Conservation (phyloP, 2,329 filamentous ascomycete species). For the Cytospora schulzeri region DNA sequence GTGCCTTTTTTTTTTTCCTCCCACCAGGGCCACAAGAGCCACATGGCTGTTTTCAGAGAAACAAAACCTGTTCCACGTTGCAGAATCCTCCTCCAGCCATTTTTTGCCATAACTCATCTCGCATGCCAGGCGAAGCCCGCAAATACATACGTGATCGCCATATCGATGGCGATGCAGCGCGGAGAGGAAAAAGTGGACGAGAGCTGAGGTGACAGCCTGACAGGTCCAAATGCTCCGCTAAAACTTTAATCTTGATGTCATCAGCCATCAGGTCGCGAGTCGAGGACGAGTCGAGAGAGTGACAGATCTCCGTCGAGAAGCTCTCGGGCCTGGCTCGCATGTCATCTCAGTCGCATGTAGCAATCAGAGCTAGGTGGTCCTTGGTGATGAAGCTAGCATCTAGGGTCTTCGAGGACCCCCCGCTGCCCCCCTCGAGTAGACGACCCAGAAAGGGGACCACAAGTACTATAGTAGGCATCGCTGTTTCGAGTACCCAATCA, state of each 20-base stretch:
- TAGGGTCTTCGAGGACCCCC: not conserved
- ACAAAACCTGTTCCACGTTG: not conserved
- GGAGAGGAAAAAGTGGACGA: not conserved
- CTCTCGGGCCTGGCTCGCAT: too few species aligned
- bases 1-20: too few species aligned
- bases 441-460: not conserved
- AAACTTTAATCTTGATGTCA: constrained; percentile 22
- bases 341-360: too few species aligned
- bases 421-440: not conserved
- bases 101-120: not conserved
- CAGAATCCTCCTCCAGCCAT: not conserved
- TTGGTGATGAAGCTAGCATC: not conserved
- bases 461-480: not conserved
- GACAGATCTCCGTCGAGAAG: not conserved
- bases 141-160: not conserved
- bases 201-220: not conserved
- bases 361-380: too few species aligned
- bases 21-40: too few species aligned
- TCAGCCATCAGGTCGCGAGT: not conserved
- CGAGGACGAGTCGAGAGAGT: not conserved
- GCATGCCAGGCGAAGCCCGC: not conserved
- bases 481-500: not conserved
- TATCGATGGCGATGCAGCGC: not conserved
- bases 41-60: not conserved
- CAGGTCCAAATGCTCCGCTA: constrained; percentile 17